Evolutionary conservation across 176 grass and related monocot genomes (phyloP).

Genomic region (bread wheat (Triticum aestivum)): IWGSC_CS_RefSeq_v2.1 NC_057797.1:77491434-77491933

Average conservation of each 20-base stretch:
- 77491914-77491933: background rate
- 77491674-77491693: conserved; percentile 19
- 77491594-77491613: conserved; percentile 8
- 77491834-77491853: conserved; percentile 47
- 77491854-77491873: conserved; percentile 52
- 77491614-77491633: background rate
- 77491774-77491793: background rate
- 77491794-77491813: conserved; percentile 46
- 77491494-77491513: background rate
- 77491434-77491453: background rate
- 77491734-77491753: conserved; percentile 14
- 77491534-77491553: background rate
- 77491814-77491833: conserved; percentile 73
- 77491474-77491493: background rate
- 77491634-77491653: background rate
- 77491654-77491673: conserved; percentile 8
- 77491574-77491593: background rate
- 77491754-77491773: background rate
- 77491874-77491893: conserved; percentile 62
- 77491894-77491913: conserved; percentile 37
- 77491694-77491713: conserved; percentile 15
- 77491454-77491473: background rate
- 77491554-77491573: background rate
- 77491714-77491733: background rate
- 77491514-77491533: conserved; percentile 21